Conservation (phyloP, 2,329 filamentous ascomycete genomes). For the Talaromyces pinophilus region DNA sequence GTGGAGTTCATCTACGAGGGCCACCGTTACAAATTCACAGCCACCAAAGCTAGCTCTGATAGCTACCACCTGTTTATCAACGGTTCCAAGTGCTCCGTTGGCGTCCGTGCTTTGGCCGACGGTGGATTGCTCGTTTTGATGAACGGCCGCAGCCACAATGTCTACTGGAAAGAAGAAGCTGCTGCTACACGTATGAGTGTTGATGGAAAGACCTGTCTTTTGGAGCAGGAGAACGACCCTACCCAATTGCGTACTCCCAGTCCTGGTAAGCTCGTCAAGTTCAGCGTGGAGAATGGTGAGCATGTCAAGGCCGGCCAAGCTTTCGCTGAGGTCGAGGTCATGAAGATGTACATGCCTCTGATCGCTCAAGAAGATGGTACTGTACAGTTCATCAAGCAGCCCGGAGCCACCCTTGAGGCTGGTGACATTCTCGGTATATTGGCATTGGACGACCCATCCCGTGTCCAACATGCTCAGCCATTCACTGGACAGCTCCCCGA, state of each 20-base stretch:
- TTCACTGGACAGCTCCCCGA: conserved; percentile 89
- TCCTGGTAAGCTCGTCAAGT: conserved; percentile 97
- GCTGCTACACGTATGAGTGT: conserved; percentile 93
- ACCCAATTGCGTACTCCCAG: conserved; percentile 94
- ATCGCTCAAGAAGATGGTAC: conserved; percentile 92
- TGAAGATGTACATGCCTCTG: conserved; percentile 99
- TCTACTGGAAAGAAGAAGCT: conserved; percentile 99
- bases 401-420: conserved; percentile 93
- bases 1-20: conserved; percentile 99
- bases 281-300: conserved; percentile 90
- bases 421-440: conserved; percentile 98
- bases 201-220: conserved; percentile 94
- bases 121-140: conserved; percentile 90
- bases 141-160: conserved; percentile 90
- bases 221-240: conserved; percentile 98
- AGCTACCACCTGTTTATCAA: conserved; percentile 99
- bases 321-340: conserved; percentile 97
- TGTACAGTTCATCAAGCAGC: conserved; percentile 98
- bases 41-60: conserved; percentile 85
- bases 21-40: conserved; percentile 95
- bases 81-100: conserved; percentile 91
- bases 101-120: conserved; percentile 87
- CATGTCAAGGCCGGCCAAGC: conserved; percentile 90
- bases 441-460: conserved; percentile 88
- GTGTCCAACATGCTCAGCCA: conserved; percentile 93